Evolutionary conservation across 257 asterid genomes (phyloP).

Genomic region (Thymus quinquecostatus): DNA sequence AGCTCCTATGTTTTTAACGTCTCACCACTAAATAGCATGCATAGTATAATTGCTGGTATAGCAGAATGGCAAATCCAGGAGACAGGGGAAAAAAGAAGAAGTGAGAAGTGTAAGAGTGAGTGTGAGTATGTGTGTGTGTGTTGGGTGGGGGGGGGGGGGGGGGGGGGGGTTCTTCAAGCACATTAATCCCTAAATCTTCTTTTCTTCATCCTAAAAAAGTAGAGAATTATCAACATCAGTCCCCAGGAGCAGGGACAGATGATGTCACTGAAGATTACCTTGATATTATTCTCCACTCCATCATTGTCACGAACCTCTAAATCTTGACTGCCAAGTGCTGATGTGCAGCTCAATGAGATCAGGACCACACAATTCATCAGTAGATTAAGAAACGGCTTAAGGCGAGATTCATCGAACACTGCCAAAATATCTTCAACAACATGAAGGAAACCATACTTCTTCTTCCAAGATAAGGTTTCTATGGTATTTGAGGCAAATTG

Average conservation of each 20-base stretch:
- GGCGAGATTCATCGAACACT: constrained; percentile 78
- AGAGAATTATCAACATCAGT: background rate
- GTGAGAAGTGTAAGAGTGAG: too few relatives aligned
- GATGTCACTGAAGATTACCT: constrained; percentile 40
- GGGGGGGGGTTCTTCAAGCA: background rate
- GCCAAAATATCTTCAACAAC: constrained; percentile 78
- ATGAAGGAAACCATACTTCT: constrained; percentile 75
- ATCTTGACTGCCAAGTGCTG: constrained; percentile 45
- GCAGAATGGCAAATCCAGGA: background rate
- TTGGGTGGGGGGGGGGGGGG: too few relatives aligned
- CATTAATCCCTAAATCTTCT: background rate
- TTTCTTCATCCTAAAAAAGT: constrained; percentile 16
- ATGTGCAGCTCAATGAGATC: constrained; percentile 70
- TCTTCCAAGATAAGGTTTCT: constrained; percentile 71
- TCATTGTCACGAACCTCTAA: constrained; percentile 39
- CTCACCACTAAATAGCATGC: constrained; percentile 12
- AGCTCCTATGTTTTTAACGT: background rate
- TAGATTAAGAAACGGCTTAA: constrained; percentile 73
- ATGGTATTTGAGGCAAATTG: constrained; percentile 56
- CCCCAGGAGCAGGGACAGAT: background rate
- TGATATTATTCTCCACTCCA: constrained; percentile 44
- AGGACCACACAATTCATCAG: constrained; percentile 70
- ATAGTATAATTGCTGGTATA: background rate
- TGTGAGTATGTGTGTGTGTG: too few relatives aligned
- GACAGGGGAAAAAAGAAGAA: too few relatives aligned